Conservation (phyloP, 768 basidiomycete species). For the Coprinopsis marcescibilis region DNA sequence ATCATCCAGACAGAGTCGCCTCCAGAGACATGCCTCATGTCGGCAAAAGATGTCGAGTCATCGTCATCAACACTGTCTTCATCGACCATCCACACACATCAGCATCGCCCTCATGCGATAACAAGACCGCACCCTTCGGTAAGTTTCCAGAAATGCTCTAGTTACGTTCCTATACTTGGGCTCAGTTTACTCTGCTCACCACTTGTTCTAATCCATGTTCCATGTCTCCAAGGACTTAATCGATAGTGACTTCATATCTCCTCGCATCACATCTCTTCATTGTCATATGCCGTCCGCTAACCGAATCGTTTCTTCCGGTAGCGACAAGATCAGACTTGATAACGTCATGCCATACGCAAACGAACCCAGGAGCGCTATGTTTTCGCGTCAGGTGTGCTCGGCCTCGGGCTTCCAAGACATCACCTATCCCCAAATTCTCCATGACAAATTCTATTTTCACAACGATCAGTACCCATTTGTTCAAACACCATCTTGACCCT, state of each 20-base stretch:
- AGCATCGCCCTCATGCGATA: not conserved
- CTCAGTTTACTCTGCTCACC: no score
- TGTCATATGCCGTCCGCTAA: not conserved
- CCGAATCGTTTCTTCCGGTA: not conserved
- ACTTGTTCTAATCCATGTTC: no score
- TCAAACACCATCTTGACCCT: no score
- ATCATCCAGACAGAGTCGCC: constrained; percentile 34
- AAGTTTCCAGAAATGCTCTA: not conserved
- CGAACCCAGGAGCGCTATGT: not conserved
- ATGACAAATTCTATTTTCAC: no score
- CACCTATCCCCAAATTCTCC: not conserved
- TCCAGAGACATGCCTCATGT: constrained; percentile 41
- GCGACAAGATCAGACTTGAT: not conserved
- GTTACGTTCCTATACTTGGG: no score
- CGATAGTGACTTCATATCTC: no score
- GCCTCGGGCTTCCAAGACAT: constrained; percentile 8
- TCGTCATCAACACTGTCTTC: constrained; percentile 20
- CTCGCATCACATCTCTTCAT: not conserved
- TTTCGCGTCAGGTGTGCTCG: constrained; percentile 12
- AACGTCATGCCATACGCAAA: not conserved
- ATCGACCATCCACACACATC: constrained; percentile 5
- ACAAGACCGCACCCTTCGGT: not conserved
- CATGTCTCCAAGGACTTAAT: no score
- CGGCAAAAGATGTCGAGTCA: constrained; percentile 19
- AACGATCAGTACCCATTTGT: no score